These are phyloP conservation scores for Pharnaceum exiguum DNA, from an alignment of 148 eudicot species.

Conservation along the genomic window DNA sequence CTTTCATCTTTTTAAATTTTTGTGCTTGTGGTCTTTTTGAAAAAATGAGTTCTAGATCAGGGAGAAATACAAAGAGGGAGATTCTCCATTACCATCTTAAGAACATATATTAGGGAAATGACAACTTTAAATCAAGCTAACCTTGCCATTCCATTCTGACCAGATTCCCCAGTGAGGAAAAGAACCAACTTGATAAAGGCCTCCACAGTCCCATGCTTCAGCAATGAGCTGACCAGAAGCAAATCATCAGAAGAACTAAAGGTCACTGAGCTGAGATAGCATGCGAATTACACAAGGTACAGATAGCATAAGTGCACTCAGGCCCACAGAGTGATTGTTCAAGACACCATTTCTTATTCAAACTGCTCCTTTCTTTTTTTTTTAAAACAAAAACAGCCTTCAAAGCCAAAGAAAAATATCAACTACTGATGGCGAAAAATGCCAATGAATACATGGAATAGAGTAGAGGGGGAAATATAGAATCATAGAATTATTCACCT, in stretches of 20 bases:
- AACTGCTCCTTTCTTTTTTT: no score
- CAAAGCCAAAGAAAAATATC: background rate
- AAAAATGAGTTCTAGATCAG: no score
- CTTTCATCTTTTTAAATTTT: background rate
- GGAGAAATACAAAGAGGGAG: background rate
- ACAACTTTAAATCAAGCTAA: conserved; percentile 16
- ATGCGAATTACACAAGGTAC: background rate
- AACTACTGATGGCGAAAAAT: background rate
- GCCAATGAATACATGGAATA: background rate
- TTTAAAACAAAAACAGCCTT: background rate
- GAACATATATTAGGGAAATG: background rate
- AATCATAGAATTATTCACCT: conserved; percentile 39
- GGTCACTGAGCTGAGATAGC: conserved; percentile 2
- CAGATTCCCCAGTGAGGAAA: conserved; percentile 99
- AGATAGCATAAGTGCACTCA: background rate
- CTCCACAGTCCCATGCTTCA: conserved; percentile 99
- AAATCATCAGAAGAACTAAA: conserved; percentile 1
- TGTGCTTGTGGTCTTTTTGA: background rate
- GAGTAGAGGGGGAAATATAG: background rate
- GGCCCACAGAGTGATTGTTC: no score
- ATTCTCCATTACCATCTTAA: background rate
- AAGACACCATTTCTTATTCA: no score
- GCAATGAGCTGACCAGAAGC: conserved; percentile 73
- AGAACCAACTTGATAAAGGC: conserved; percentile 94
- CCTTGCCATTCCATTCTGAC: conserved; percentile 99